Conservation (phyloP, 129 eudicot species). For the Solidago caesia region DNA sequence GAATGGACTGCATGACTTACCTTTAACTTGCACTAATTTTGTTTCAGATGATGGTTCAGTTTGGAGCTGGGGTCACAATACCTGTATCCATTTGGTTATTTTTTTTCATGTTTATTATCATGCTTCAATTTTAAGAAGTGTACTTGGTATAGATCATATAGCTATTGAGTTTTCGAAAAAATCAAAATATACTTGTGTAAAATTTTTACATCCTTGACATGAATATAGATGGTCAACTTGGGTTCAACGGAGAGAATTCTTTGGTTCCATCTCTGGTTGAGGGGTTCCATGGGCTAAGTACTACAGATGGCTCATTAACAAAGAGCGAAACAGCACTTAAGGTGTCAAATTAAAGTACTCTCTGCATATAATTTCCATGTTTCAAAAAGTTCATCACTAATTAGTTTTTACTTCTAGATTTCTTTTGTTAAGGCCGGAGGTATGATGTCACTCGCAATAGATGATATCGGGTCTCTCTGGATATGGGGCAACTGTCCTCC, state of each 20-base stretch:
- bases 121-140: constrained; percentile 1
- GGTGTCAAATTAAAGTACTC: constrained; percentile 36
- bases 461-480: constrained; percentile 73
- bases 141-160: not conserved
- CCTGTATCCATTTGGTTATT: constrained; percentile 58
- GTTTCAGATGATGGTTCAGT: constrained; percentile 91
- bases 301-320: constrained; percentile 37
- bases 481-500: constrained; percentile 94
- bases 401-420: constrained; percentile 42
- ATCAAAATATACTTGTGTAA: not conserved
- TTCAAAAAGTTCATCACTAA: constrained; percentile 1
- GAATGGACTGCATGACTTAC: not conserved
- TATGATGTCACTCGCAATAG: constrained; percentile 95
- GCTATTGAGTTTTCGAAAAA: not conserved
- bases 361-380: constrained; percentile 16
- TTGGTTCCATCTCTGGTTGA: constrained; percentile 56
- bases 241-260: constrained; percentile 57
- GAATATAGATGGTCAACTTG: constrained; percentile 80
- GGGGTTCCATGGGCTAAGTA: constrained; percentile 49
- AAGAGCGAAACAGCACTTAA: constrained; percentile 45
- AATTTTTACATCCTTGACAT: constrained; percentile 47
- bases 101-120: constrained; percentile 1
- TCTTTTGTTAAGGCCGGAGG: constrained; percentile 85
- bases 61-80: constrained; percentile 95
- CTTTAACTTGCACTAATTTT: not conserved